Conservation (phyloP, 306 rosid species). For the Myrica gale region DNA sequence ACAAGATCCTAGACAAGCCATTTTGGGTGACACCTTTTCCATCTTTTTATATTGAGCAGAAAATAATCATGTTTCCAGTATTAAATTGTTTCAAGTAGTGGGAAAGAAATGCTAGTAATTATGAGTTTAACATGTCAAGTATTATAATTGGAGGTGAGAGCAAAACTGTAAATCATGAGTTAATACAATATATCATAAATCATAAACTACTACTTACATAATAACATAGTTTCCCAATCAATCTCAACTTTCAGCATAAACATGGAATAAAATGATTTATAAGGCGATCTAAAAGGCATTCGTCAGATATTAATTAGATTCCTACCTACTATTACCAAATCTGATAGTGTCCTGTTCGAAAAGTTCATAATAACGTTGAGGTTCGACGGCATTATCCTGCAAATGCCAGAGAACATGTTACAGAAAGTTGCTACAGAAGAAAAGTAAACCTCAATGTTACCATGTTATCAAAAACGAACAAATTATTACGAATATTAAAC, state of each 20-base stretch:
- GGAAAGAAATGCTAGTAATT: neutral
- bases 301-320: constrained; percentile 20
- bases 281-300: constrained; percentile 13
- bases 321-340: constrained; percentile 96
- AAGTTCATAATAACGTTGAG: constrained; percentile 93
- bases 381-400: constrained; percentile 89
- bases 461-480: constrained; percentile 13
- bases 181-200: neutral
- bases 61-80: neutral
- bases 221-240: neutral
- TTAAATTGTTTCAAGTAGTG: neutral
- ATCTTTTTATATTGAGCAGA: neutral
- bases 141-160: neutral
- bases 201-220: neutral
- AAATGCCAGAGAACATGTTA: constrained; percentile 27
- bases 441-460: constrained; percentile 15
- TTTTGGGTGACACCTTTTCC: neutral
- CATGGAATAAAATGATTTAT: constrained; percentile 4
- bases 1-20: neutral
- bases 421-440: constrained; percentile 5
- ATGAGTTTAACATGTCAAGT: neutral
- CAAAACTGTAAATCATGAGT: no score
- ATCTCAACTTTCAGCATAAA: neutral
- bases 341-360: constrained; percentile 79
- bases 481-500: neutral